Percentiles rank a stretch among this genome's conserved stretches.
Conservation (phyloP, 768 basidiomycete genomes). For the Chalciporus pseudorubinellus region DNA sequence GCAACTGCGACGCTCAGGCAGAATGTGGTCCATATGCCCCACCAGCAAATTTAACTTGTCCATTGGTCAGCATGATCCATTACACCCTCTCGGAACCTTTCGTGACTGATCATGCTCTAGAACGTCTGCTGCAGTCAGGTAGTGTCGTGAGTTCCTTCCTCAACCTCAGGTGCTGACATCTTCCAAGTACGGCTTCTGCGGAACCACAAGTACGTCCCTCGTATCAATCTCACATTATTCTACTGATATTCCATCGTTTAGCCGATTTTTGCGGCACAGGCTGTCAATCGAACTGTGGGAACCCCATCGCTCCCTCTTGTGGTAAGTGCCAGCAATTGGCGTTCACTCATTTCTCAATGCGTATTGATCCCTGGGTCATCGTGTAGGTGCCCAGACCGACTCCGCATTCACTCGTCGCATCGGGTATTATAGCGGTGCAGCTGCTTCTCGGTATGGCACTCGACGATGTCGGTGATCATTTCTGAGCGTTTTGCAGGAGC, state of each 20-base stretch:
- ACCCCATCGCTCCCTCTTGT: not conserved
- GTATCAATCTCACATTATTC: no score
- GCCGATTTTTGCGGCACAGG: not conserved
- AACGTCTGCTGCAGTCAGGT: not conserved
- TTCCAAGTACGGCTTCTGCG: not conserved
- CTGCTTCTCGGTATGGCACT: not conserved
- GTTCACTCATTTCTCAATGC: not conserved
- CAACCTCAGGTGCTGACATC: not conserved
- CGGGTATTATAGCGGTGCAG: not conserved
- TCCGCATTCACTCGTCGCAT: not conserved
- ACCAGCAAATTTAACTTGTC: not conserved
- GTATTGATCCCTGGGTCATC: not conserved
- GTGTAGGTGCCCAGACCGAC: not conserved
- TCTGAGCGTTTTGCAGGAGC: no score
- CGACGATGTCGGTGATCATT: no score
- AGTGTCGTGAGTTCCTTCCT: not conserved
- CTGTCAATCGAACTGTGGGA: not conserved
- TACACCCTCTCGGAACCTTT: not conserved
- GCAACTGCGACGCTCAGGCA: not conserved
- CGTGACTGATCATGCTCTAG: not conserved
- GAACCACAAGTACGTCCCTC: not conserved
- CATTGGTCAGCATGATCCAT: not conserved
- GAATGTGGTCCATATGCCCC: not conserved
- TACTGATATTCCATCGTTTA: not conserved
- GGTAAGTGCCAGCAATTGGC: not conserved